Conservation (phyloP, 176 grass and related monocot genomes). For the Carex scoparia region DNA sequence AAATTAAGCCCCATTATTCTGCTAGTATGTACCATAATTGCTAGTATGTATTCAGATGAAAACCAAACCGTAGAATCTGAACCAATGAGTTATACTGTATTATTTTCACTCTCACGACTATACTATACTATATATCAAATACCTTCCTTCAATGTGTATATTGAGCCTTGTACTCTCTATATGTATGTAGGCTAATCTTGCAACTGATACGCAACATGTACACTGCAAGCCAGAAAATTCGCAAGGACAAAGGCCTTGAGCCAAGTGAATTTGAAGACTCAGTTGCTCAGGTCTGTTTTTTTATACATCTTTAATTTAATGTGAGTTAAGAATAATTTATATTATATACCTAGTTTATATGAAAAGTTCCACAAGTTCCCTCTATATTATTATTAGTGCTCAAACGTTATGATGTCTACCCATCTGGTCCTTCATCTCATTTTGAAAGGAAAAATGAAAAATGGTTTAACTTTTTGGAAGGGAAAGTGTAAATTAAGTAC, state of each 20-base stretch:
- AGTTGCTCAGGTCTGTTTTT: conserved; percentile 69
- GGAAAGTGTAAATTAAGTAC: neutral
- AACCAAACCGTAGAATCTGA: neutral
- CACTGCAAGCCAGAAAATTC: conserved; percentile 97
- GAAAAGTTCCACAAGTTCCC: neutral
- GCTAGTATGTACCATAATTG: neutral
- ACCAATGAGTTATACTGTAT: neutral
- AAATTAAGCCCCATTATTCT: neutral
- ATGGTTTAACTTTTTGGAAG: neutral
- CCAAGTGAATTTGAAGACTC: conserved; percentile 87
- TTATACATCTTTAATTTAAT: neutral
- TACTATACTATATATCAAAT: neutral
- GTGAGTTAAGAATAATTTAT: neutral
- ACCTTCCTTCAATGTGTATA: neutral
- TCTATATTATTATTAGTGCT: too few species aligned
- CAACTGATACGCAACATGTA: conserved; percentile 45
- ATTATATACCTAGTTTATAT: neutral
- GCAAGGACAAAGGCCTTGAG: conserved; percentile 90
- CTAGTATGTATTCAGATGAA: neutral
- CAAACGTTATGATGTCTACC: neutral
- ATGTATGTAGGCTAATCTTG: neutral
- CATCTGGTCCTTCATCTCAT: neutral
- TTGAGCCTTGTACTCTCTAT: neutral
- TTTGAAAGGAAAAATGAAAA: neutral
- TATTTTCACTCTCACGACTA: neutral